Base-by-base conservation (phyloP, 2,329 filamentous ascomycete species). In the Alternaria consortialis region DNA sequence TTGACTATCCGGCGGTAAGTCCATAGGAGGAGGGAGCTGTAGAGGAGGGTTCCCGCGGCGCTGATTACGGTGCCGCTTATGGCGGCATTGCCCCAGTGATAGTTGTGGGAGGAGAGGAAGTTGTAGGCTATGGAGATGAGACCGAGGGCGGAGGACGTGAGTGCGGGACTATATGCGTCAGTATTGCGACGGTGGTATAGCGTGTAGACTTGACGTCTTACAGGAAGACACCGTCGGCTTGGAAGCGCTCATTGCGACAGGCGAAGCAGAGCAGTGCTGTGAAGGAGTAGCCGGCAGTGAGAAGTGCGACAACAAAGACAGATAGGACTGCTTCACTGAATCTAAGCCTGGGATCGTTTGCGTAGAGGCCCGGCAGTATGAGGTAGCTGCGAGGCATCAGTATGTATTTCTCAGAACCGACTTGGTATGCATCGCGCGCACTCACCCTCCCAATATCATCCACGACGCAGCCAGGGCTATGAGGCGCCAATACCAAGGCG, bases 371-470 rank as follows among this genome's bases (percentile, higher is more conserved):
- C 7, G 83, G 82, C 20, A 85, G 76, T 56, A 84, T 81, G 34
- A 85, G 77, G 69, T 81, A 85, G 53, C 82, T 83, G 54, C 39
- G 59, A 25, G 37, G 53, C 32, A 60, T 72, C 59, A 73, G 67
- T 56, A 50, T 63, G 40, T 44, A 43, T 47, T 25, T 29, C 15
- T 52, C 53, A 39, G 7, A 31, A 25, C 29, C 27, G 43, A 8
- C 15, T 52, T 39, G 51, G 52, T 48, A 43, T 50, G 58, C 9
- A 29, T 50, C 31, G 37, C 36, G n/a, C 11, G 7, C 15, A 72
- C 80, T 57, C 72, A 83, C 79, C 82, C 83, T 73, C 81, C 82
- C 31, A 84, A 65, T 47, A 84, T 81, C 79, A 84, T 80, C 74
- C 82, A 80, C 32, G 79, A 80, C 23, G 82, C 79, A 2, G 74